Percentiles rank a stretch among this genome's conserved stretches.
These are phyloP conservation scores for Brassica carinata DNA, from an alignment of 345 rosid genomes.

Conservation along the genomic window DNA sequence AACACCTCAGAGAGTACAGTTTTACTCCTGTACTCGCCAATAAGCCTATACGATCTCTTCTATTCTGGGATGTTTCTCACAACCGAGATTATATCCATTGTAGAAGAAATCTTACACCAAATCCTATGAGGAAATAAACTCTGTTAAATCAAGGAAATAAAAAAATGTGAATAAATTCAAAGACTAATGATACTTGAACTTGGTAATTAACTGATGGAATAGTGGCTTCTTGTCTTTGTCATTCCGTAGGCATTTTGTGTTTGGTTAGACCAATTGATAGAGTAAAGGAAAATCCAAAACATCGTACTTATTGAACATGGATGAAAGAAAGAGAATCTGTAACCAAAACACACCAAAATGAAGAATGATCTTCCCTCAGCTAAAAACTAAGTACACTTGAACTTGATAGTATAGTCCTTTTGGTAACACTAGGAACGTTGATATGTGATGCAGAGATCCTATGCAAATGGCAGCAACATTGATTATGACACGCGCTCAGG, in stretches of 20 bases:
- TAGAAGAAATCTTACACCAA: background rate
- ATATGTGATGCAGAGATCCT: conserved; percentile 46
- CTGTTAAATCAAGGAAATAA: background rate
- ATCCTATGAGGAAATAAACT: background rate
- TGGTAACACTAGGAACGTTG: conserved; percentile 47
- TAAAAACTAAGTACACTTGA: background rate
- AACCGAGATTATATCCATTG: background rate
- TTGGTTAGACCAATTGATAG: background rate
- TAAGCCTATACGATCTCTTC: background rate
- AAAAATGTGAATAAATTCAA: background rate
- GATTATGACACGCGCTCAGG: conserved; percentile 69
- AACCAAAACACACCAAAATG: background rate
- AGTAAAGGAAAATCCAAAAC: background rate
- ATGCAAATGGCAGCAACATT: conserved; percentile 58
- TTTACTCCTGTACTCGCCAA: background rate
- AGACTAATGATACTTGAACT: background rate
- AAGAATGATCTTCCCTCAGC: background rate
- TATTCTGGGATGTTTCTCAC: background rate
- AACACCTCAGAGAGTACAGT: background rate
- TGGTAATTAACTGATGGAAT: background rate
- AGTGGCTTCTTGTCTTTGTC: background rate
- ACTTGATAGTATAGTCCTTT: conserved; percentile 10
- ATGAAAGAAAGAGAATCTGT: background rate
- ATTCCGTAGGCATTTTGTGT: background rate
- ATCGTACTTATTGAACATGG: background rate